Evolutionary conservation across 2,329 filamentous ascomycete species (phyloP).

Genomic region (Pseudophaeomoniella oleicola): DNA sequence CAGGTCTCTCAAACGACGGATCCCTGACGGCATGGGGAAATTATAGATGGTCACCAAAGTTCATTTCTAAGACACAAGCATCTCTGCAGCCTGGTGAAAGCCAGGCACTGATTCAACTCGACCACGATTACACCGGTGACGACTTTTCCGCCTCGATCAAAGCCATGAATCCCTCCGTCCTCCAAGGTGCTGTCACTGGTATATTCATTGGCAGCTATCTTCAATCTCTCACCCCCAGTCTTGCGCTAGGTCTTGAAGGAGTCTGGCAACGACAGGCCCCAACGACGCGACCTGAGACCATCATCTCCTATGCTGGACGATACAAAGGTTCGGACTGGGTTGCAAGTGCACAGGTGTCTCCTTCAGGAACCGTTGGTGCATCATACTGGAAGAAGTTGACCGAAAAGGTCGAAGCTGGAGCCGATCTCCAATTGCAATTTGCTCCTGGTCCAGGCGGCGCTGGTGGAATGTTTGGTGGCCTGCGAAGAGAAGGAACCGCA

Average conservation of each 20-base stretch:
- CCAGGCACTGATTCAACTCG: constrained; percentile 82
- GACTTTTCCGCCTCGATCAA: constrained; percentile 93
- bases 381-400: constrained; percentile 90
- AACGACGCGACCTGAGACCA: constrained; percentile 77
- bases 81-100: constrained; percentile 64
- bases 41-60: constrained; percentile 67
- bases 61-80: constrained; percentile 76
- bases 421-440: constrained; percentile 83
- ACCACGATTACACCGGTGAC: constrained; percentile 85
- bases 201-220: constrained; percentile 94
- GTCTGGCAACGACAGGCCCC: constrained; percentile 84
- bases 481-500: constrained; percentile 76
- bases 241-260: constrained; percentile 79
- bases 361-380: constrained; percentile 73
- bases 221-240: constrained; percentile 74
- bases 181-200: constrained; percentile 85
- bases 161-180: constrained; percentile 82
- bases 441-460: constrained; percentile 44
- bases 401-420: constrained; percentile 90
- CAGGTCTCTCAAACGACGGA: constrained; percentile 85
- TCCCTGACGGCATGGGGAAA: constrained; percentile 81
- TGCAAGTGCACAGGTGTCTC: constrained; percentile 76
- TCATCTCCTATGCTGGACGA: constrained; percentile 74
- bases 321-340: constrained; percentile 93
- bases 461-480: constrained; percentile 59